These are phyloP conservation scores for Hippophae gyantsensis DNA, from an alignment of 306 rosid species.

Conservation along the genomic window DNA sequence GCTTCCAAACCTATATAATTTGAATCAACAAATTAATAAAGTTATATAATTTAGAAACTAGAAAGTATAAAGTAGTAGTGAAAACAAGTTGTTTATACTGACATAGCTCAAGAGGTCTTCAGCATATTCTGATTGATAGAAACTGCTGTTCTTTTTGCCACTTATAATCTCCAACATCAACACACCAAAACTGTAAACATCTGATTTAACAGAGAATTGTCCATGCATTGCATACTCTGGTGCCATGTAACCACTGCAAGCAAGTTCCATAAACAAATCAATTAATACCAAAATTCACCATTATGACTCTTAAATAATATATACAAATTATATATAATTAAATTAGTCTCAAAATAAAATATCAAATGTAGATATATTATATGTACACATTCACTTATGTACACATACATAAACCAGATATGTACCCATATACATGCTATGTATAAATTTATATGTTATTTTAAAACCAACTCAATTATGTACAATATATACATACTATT, in stretches of 20 bases:
- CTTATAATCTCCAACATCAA: conserved; percentile 19
- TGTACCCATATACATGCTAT: background rate
- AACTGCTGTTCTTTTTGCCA: conserved; percentile 17
- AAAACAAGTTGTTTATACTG: conserved; percentile 1
- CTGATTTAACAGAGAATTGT: conserved; percentile 17
- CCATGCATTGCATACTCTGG: conserved; percentile 21
- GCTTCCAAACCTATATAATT: conserved; percentile 34
- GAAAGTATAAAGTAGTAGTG: background rate
- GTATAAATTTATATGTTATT: background rate
- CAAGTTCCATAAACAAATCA: too few relatives aligned
- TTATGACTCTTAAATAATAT: too few relatives aligned
- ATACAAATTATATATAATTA: too few relatives aligned
- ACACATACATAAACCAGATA: background rate
- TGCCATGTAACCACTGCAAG: conserved; percentile 9
- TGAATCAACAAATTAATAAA: too few relatives aligned
- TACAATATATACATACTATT: too few relatives aligned
- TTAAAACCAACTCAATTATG: background rate
- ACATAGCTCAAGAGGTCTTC: conserved; percentile 22
- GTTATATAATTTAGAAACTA: too few relatives aligned
- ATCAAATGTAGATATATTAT: background rate
- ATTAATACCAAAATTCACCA: too few relatives aligned
- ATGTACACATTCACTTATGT: too few relatives aligned
- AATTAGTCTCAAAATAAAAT: too few relatives aligned
- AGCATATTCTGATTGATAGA: conserved; percentile 11
- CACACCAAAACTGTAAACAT: conserved; percentile 22